phyloP scores from a whole-genome alignment of 192 early-diverging fungal species.

The Oehlia diaphana region DNA sequence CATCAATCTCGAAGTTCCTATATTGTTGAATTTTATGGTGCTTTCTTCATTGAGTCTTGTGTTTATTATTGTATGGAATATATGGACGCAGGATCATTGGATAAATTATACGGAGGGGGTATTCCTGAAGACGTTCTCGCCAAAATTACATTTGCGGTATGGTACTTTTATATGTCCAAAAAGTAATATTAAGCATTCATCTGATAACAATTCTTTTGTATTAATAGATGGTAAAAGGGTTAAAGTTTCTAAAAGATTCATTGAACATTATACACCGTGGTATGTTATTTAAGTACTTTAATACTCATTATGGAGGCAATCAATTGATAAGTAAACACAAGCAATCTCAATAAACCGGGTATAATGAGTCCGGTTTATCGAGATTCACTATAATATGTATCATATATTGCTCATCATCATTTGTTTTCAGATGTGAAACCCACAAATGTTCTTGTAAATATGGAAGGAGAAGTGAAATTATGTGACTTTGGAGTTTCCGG shows the following conservation, averaged over 20 bases:
- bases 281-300: conserved; percentile 24
- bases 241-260: conserved; percentile 85
- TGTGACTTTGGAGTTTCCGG: conserved; percentile 98
- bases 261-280: conserved; percentile 87
- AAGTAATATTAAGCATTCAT: neutral
- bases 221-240: conserved; percentile 72
- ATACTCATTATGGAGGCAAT: neutral
- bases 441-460: conserved; percentile 89
- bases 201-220: conserved; percentile 14
- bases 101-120: conserved; percentile 78
- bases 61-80: conserved; percentile 99
- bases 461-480: conserved; percentile 86
- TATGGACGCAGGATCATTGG: conserved; percentile 96
- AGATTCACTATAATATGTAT: neutral
- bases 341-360: too few species aligned
- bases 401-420: neutral
- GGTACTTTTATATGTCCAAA: conserved; percentile 1
- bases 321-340: neutral
- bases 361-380: too few species aligned
- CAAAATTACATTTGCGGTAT: conserved; percentile 71
- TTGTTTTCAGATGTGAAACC: conserved; percentile 83
- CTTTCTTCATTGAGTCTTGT: conserved; percentile 94
- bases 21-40: conserved; percentile 98
- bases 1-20: conserved; percentile 84
- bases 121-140: conserved; percentile 81